Percentiles rank a stretch among this genome's conserved stretches.
These are phyloP conservation scores for Aspergillus intermedius DNA, from an alignment of 2,329 filamentous ascomycete species.

Conservation along the genomic window DNA sequence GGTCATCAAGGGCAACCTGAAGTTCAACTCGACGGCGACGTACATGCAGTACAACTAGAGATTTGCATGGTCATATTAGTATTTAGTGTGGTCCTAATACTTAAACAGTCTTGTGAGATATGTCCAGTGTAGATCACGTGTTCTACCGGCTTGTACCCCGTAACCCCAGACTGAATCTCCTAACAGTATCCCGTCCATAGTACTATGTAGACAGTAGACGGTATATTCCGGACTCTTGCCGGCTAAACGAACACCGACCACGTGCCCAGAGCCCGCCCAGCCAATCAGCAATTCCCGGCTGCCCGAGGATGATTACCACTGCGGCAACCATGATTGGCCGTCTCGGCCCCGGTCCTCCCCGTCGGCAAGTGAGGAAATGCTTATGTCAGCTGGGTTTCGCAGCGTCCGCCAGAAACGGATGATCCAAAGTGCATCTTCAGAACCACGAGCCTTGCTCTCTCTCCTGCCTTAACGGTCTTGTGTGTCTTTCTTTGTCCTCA, in stretches of 20 bases:
- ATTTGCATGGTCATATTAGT: conserved; percentile 24
- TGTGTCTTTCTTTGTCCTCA: conserved; percentile 14
- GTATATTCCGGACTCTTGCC: conserved; percentile 7
- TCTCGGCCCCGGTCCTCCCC: conserved; percentile 22
- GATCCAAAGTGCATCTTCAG: conserved; percentile 21
- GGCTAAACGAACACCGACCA: conserved; percentile 23
- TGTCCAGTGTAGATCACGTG: too few relatives aligned
- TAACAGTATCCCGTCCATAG: neutral
- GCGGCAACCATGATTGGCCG: conserved; percentile 25
- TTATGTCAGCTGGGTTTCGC: conserved; percentile 31
- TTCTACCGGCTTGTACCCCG: neutral
- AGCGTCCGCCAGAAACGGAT: conserved; percentile 17
- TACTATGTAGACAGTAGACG: too few relatives aligned
- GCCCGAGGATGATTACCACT: conserved; percentile 34
- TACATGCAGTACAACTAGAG: conserved; percentile 98
- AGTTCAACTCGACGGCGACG: conserved; percentile 97
- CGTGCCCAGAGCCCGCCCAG: conserved; percentile 17
- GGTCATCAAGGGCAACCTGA: conserved; percentile 97
- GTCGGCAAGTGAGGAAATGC: conserved; percentile 28
- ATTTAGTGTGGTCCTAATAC: conserved; percentile 4
- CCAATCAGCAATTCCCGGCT: conserved; percentile 26
- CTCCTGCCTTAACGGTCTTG: conserved; percentile 9
- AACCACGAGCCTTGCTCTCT: conserved; percentile 13
- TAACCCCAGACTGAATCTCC: neutral
- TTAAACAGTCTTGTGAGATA: too few relatives aligned